phyloP scores from a whole-genome alignment of 1,139 yeast species.

The Zhuliangozyma parablackwelliae region DNA sequence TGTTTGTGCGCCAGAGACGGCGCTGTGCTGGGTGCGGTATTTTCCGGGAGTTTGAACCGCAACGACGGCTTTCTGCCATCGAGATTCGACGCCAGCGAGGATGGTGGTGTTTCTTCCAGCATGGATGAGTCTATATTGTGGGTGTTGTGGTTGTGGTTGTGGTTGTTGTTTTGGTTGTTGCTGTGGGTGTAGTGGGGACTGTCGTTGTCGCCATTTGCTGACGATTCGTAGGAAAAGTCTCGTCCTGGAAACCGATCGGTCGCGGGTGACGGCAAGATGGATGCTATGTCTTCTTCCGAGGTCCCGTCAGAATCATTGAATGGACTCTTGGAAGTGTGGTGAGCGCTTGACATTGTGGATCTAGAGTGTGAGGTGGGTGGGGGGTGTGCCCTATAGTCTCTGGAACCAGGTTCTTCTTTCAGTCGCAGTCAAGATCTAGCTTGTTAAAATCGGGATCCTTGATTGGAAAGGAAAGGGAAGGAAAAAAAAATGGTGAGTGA shows the following conservation, averaged over 20 bases:
- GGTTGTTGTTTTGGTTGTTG: too few relatives aligned
- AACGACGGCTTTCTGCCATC: slow-evolving; percentile 18
- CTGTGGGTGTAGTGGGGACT: too few relatives aligned
- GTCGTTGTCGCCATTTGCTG: slow-evolving; percentile 6
- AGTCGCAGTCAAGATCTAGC: too few relatives aligned
- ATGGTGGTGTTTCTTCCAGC: too few relatives aligned
- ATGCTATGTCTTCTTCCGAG: slow-evolving; percentile 7
- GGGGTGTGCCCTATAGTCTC: too few relatives aligned
- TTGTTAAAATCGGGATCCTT: too few relatives aligned
- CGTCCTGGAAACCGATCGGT: slow-evolving; percentile 2
- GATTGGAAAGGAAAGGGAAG: too few relatives aligned
- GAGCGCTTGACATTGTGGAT: too few relatives aligned
- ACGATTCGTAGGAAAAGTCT: slow-evolving; percentile 1
- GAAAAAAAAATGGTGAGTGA: too few relatives aligned
- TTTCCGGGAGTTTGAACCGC: slow-evolving; percentile 21
- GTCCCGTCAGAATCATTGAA: slow-evolving; percentile 12
- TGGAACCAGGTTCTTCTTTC: too few relatives aligned
- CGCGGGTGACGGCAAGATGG: slow-evolving; percentile 8
- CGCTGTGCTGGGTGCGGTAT: slow-evolving; percentile 6
- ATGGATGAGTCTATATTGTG: slow-evolving; percentile 1
- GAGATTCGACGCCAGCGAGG: too few relatives aligned
- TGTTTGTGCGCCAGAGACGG: slow-evolving; percentile 1
- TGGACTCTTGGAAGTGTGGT: slow-evolving; percentile 10
- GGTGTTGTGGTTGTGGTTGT: slow-evolving; percentile 5
- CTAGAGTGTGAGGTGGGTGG: too few relatives aligned